phyloP scores from a whole-genome alignment of 2,329 filamentous ascomycete species.

The Paraphoma sp. region DNA sequence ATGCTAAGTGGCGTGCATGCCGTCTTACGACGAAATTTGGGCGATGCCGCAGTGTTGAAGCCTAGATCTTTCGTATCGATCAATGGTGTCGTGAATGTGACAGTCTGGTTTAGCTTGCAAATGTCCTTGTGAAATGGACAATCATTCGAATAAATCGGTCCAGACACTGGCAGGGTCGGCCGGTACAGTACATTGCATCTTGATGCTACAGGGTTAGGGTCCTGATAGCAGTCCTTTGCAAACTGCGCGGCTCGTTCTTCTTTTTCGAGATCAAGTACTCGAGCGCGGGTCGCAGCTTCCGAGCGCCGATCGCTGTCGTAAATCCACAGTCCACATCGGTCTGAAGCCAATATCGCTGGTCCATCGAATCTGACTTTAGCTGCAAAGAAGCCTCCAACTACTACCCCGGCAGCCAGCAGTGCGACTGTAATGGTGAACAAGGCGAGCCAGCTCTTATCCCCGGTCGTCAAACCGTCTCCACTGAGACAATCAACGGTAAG shows the following conservation, averaged over 20 bases:
- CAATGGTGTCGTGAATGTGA: constrained; percentile 2
- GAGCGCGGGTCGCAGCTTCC: neutral
- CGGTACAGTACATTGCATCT: constrained; percentile 1
- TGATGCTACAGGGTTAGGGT: neutral
- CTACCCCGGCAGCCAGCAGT: neutral
- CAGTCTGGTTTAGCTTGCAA: constrained; percentile 1
- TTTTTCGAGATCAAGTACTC: constrained; percentile 3
- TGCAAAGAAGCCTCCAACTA: neutral
- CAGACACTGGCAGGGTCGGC: neutral
- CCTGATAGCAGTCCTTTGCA: constrained; percentile 1
- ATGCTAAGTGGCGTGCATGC: constrained; percentile 6
- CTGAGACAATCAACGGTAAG: neutral
- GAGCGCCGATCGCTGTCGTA: neutral
- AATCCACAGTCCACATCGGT: constrained; percentile 2
- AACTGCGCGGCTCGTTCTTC: constrained; percentile 5
- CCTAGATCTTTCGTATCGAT: constrained; percentile 3
- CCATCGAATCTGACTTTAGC: neutral
- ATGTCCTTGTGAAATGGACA: constrained; percentile 1
- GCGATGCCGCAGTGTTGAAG: neutral
- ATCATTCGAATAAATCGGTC: neutral
- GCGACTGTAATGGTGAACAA: neutral
- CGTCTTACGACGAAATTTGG: constrained; percentile 1
- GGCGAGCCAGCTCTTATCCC: neutral
- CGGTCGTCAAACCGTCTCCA: neutral
- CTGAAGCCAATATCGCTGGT: neutral